Evolutionary conservation across 768 basidiomycete species (phyloP), one percentile per base, ranked within the genome.

Genomic region (Sistotremastrum niveocremeum): DNA sequence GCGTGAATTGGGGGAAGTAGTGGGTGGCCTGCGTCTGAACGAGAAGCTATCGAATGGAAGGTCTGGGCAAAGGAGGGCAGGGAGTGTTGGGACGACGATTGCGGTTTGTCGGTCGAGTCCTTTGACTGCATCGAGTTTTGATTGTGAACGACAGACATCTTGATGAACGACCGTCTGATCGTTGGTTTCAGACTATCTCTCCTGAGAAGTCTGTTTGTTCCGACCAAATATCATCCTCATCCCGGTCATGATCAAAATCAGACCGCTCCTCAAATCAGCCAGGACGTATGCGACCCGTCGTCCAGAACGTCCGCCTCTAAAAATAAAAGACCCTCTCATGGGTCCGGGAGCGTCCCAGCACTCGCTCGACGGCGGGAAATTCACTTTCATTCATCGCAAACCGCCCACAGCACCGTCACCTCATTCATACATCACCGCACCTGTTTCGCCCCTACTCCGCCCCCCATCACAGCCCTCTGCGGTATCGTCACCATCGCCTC

Each of bases 351-450:
- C 45, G 54, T 47, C 39, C 54, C 49, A 34, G 43, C 51, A 5
- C 45, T 51, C 38, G 34, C 44, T 50, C 31, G 71, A 73, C 47
- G 66, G 71, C 49, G 61, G 50, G 28, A 49, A 51, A 20, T 46
- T 87, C 46, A 84, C 84, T 0, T 89, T 89, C 59, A 79, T 89
- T 48, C 84, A 85, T 59, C 79, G 87, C 38, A 83, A 83, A n/a
- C 87, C 86, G 0, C 83, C 86, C 1, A 76, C 81, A 7, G 73
- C 79, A 7, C 81, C 82, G 6, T 70, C 84, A 11, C 84, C 85
- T 3, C 66, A 69, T 49, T 90, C 86, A 12, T 73, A 78, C 47
- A 79, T 76, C 4, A 76, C 76, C 4, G 66, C 71, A 6, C 86
- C 86, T 7, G 62, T 73, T 5, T 90, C 86, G 0, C 83, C 87